Percentiles rank a stretch among this genome's conserved stretches.
phyloP scores from a whole-genome alignment of 208 protist species.

The Trypanosoma theileri region DNA sequence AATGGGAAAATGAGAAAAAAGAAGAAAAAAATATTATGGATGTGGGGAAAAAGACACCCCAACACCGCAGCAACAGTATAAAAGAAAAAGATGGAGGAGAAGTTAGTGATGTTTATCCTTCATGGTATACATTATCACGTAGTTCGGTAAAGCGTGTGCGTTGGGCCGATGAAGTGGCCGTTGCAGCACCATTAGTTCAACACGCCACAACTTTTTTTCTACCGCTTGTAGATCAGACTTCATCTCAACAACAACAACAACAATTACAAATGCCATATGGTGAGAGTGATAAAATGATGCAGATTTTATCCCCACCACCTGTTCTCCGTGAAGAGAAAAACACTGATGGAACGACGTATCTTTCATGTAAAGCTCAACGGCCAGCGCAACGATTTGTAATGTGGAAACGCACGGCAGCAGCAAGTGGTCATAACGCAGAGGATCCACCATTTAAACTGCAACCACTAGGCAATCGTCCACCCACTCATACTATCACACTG shows the following conservation, averaged over 20 bases:
- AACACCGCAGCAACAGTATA: neutral
- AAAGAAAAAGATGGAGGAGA: neutral
- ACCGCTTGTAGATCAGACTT: constrained; percentile 32
- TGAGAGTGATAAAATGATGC: constrained; percentile 21
- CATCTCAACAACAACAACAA: constrained; percentile 1
- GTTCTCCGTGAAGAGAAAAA: constrained; percentile 50
- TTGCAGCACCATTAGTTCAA: constrained; percentile 35
- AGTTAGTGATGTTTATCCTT: neutral
- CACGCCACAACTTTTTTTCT: constrained; percentile 66
- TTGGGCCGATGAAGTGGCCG: constrained; percentile 52
- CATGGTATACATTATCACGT: neutral
- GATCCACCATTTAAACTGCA: constrained; percentile 9
- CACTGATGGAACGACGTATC: constrained; percentile 51
- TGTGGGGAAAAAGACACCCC: too few species aligned
- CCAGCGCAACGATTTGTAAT: constrained; percentile 46
- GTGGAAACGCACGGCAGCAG: constrained; percentile 35
- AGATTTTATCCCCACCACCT: constrained; percentile 33
- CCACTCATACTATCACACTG: constrained; percentile 28
- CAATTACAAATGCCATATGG: constrained; percentile 20
- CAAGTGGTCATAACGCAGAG: constrained; percentile 1
- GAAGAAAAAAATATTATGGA: neutral
- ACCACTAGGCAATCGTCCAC: neutral
- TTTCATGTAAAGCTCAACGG: constrained; percentile 56
- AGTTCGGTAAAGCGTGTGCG: constrained; percentile 37
- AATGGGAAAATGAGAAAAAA: neutral